Conservation (phyloP, 1,284 basidiomycete species). For the Volvariella surrecta region DNA sequence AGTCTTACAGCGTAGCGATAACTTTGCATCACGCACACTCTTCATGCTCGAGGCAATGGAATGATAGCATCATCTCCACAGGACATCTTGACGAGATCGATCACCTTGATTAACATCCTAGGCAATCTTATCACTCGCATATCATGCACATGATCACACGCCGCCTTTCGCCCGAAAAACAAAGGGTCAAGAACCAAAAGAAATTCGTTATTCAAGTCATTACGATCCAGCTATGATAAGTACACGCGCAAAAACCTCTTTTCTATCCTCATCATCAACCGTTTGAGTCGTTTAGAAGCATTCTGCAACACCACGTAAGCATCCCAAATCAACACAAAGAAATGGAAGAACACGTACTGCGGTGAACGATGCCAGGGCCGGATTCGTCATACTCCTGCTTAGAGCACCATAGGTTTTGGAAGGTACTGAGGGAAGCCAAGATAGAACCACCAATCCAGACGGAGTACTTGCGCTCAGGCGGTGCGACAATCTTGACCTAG, state of each 20-base stretch:
- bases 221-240: conserved; percentile 1
- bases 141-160: too few species aligned
- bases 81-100: too few species aligned
- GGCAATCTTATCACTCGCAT: too few species aligned
- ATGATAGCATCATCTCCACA: too few species aligned
- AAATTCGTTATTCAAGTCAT: conserved; percentile 1
- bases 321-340: neutral
- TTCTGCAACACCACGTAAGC: conserved; percentile 14
- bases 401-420: conserved; percentile 92
- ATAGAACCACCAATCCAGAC: conserved; percentile 99
- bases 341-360: conserved; percentile 40
- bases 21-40: too few species aligned
- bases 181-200: neutral
- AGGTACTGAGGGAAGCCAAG: conserved; percentile 90
- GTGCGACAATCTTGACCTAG: conserved; percentile 90
- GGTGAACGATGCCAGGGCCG: conserved; percentile 79
- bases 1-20: too few species aligned
- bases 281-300: conserved; percentile 19
- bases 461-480: conserved; percentile 90
- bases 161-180: too few species aligned
- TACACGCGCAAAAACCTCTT: neutral
- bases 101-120: too few species aligned
- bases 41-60: too few species aligned
- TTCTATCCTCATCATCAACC: neutral
- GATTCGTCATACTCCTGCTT: conserved; percentile 92